Base-by-base conservation (phyloP, 2,329 filamentous ascomycete species). In the Phaeosphaeriaceae sp. region DNA sequence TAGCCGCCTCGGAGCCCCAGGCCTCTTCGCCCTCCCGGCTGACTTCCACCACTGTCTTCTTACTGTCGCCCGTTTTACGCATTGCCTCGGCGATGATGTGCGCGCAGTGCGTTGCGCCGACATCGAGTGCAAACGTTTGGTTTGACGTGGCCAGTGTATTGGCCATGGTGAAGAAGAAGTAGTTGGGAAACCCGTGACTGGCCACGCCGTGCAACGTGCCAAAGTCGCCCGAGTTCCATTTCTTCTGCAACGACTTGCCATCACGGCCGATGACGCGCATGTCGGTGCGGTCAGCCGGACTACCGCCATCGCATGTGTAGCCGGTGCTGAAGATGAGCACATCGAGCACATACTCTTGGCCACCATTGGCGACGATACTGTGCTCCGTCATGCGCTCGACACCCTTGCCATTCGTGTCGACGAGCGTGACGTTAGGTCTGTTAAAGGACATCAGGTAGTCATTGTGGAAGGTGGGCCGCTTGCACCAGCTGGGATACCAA, bases 401-500 rank as follows among this genome's bases (percentile, higher is more conserved):
- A 6, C 20, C 20, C n/a, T 15, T 13, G 20, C 37, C 82, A 23
- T 81, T 68, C 0, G 83, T 87, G 62, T 88, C 83, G 13, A 88
- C 74, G 0, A 88, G 78, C 5, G 77, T 75, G 3, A 88, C 85
- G 57, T 85, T 80, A 0, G 76, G 68, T 23, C 62, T 64, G 68
- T 88, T 88, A 77, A 87, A 88, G 0, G 79, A 58, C 2, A 75
- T 61, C 0, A 87, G 76, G 58, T 85, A 87, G 4, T 79, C 76
- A 58, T 87, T 82, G 67, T 83, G 82, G 68, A 86, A 87, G 33
- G 75, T 79, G 0, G 85, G 84, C 0, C 85, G 79, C 66, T 88
- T 88, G 74, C 85, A 88, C 78, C 81, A 86, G 0, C 71, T 69
- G 0, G 81, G 78, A 60, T 87, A 88, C 81, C 82, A 86, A 0